Base-by-base conservation (phyloP, 352 stramenopile species). In the Heterotrichella gracilis region DNA sequence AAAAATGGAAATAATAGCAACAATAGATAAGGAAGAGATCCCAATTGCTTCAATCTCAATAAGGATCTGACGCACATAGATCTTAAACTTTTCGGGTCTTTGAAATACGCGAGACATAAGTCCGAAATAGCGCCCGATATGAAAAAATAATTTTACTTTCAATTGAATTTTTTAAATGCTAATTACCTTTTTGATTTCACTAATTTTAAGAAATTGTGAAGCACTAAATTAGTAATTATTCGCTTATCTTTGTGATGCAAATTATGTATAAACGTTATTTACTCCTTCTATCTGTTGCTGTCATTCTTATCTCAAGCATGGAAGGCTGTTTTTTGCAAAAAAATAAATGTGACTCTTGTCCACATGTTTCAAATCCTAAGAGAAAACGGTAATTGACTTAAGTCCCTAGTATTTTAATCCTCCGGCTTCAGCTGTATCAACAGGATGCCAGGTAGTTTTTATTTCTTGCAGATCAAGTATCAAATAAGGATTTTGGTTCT, bases 131-230 rank as follows among this genome's bases (percentile, higher is more conserved):
- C 32, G 32, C 9, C 32, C 32, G 9, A 53, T 53, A 53, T 53
- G 32, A 53, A 17, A 53, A 53, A 53, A 53, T 53, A 53, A 53
- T 53, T 53, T 53, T n/a, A 53, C n/a, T n/a, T n/a, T n/a, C n/a
- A n/a, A n/a, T n/a, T n/a, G n/a, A n/a, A n/a, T n/a, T n/a, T n/a
- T n/a, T n/a, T n/a, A n/a, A n/a, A n/a, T n/a, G n/a, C n/a, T n/a
- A n/a, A n/a, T n/a, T n/a, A n/a, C n/a, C n/a, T n/a, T n/a, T n/a
- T n/a, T n/a, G n/a, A n/a, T n/a, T n/a, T n/a, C n/a, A n/a, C n/a
- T n/a, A n/a, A n/a, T n/a, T n/a, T n/a, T n/a, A n/a, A n/a, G n/a
- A n/a, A n/a, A n/a, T n/a, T n/a, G n/a, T n/a, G n/a, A n/a, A n/a
- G n/a, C n/a, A n/a, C n/a, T n/a, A 53, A 53, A 53, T 53, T 17